Evolutionary conservation across 2,329 filamentous ascomycete genomes (phyloP).

Genomic region (Akanthomyces lecanii): DNA sequence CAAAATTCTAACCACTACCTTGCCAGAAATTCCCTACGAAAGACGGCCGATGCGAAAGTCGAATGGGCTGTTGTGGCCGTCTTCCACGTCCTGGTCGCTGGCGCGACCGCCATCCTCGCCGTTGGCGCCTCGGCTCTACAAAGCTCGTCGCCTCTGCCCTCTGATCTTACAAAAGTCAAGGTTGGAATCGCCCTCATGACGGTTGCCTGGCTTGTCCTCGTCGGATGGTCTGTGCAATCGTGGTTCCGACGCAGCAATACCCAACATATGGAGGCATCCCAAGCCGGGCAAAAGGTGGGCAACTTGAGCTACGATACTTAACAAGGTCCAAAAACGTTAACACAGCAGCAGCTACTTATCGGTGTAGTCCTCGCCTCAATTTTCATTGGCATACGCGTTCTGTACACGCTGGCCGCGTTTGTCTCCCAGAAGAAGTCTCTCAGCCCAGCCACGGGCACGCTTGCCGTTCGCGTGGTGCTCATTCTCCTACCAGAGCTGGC

Average conservation of each 20-base stretch:
- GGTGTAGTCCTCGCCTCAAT: background rate
- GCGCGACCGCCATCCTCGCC: slow-evolving; percentile 12
- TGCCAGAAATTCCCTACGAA: background rate
- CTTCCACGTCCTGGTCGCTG: slow-evolving; percentile 11
- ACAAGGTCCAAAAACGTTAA: background rate
- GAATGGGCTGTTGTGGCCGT: slow-evolving; percentile 4
- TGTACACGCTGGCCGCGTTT: slow-evolving; percentile 15
- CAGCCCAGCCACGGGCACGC: background rate
- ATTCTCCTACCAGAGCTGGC: slow-evolving; percentile 7
- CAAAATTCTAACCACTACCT: background rate
- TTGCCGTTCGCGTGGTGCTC: slow-evolving; percentile 8
- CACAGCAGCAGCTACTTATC: background rate
- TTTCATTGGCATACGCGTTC: slow-evolving; percentile 13
- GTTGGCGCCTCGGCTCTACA: slow-evolving; percentile 12
- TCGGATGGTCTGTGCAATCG: background rate
- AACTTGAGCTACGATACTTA: background rate
- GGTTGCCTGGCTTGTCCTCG: slow-evolving; percentile 5
- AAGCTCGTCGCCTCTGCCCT: background rate
- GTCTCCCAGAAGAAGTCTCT: slow-evolving; percentile 7
- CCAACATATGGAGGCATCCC: background rate
- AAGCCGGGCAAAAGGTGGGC: slow-evolving; percentile 7
- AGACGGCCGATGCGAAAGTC: background rate
- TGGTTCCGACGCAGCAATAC: slow-evolving; percentile 6
- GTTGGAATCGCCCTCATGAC: slow-evolving; percentile 9
- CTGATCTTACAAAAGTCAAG: slow-evolving; percentile 13